Conservation (phyloP, 2,329 filamentous ascomycete genomes). For the Xylaria polymorpha region DNA sequence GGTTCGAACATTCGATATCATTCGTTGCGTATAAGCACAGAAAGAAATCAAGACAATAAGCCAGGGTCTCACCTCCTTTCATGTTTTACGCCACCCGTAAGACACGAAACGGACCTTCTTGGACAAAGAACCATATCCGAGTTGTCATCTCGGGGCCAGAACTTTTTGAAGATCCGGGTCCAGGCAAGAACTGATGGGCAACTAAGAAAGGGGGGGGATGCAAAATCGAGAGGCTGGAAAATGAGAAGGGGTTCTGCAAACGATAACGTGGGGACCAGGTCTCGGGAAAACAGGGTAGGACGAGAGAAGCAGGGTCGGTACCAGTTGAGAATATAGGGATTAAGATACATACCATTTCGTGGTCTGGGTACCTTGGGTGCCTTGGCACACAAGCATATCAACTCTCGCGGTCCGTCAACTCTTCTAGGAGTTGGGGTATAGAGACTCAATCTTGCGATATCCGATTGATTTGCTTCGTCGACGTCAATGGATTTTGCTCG, state of each 20-base stretch:
- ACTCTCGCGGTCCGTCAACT: slow-evolving; percentile 51
- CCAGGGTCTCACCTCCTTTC: slow-evolving; percentile 43
- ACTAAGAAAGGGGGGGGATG: slow-evolving; percentile 3
- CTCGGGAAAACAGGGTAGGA: slow-evolving; percentile 28
- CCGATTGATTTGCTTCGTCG: slow-evolving; percentile 56
- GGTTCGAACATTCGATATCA: slow-evolving; percentile 32
- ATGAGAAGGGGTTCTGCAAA: slow-evolving; percentile 31
- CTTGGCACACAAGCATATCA: slow-evolving; percentile 67
- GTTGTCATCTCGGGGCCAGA: slow-evolving; percentile 44
- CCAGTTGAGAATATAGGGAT: slow-evolving; percentile 31
- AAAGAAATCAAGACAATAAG: slow-evolving; percentile 43
- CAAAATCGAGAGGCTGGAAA: slow-evolving; percentile 31
- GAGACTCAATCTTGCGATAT: slow-evolving; percentile 51
- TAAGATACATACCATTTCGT: slow-evolving; percentile 64
- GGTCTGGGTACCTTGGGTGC: slow-evolving; percentile 69
- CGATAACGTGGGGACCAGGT: slow-evolving; percentile 31
- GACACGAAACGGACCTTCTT: slow-evolving; percentile 39
- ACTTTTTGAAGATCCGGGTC: slow-evolving; percentile 34
- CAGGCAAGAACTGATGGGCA: background rate
- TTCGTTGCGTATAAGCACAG: slow-evolving; percentile 29
- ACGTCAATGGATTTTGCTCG: slow-evolving; percentile 60
- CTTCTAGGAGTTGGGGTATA: slow-evolving; percentile 51
- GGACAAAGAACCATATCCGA: slow-evolving; percentile 47
- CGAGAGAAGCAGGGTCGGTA: slow-evolving; percentile 30
- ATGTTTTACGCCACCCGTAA: slow-evolving; percentile 40